Conservation (phyloP, 345 rosid species). For the Melaleuca quinquenervia region DNA sequence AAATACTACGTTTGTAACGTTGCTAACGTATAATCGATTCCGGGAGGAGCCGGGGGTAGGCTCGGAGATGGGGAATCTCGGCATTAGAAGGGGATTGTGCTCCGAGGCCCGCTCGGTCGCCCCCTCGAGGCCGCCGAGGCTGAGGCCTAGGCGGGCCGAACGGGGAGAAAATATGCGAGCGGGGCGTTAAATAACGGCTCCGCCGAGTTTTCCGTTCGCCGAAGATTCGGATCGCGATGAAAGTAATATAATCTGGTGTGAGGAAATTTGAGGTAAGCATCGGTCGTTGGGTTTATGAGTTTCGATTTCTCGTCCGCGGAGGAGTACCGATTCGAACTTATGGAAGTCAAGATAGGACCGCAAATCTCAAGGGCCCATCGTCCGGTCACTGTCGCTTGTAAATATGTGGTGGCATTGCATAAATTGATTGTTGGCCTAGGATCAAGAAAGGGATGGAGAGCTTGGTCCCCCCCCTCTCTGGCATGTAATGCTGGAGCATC, state of each 20-base stretch:
- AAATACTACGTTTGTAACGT: neutral
- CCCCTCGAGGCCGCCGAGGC: neutral
- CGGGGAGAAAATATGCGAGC: no score
- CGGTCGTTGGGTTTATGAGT: neutral
- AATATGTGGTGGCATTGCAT: neutral
- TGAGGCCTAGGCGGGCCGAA: neutral
- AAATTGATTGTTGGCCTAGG: neutral
- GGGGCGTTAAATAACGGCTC: neutral
- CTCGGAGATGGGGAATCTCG: neutral
- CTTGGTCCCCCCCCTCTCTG: neutral
- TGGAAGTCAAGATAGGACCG: neutral
- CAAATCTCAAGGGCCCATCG: neutral
- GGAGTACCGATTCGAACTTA: neutral
- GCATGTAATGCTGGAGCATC: neutral
- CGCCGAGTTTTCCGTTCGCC: no score
- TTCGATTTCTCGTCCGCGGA: neutral
- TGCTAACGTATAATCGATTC: neutral
- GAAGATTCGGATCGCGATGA: neutral
- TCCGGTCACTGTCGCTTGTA: neutral
- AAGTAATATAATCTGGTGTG: neutral
- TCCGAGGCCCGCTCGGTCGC: neutral
- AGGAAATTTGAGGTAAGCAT: neutral
- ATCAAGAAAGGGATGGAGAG: neutral
- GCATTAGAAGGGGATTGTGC: neutral
- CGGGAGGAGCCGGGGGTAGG: neutral